Percentiles rank a stretch among this genome's conserved stretches.
phyloP scores from a whole-genome alignment of 2,329 filamentous ascomycete genomes.

The Ambrosiella xylebori region DNA sequence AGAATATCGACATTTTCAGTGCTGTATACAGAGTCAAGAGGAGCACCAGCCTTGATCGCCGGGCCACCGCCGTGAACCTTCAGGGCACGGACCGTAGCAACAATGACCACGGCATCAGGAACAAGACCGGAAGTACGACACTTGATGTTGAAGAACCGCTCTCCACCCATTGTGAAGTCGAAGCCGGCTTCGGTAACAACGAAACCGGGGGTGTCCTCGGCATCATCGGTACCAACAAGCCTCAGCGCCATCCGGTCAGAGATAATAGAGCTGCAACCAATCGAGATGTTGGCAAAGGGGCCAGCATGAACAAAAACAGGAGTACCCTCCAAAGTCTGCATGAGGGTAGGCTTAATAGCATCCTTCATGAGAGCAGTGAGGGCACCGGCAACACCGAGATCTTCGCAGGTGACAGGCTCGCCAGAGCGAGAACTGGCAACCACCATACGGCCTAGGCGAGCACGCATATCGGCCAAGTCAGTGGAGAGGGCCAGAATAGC shows the following conservation, averaged over 20 bases:
- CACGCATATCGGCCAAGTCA: slow-evolving; percentile 71
- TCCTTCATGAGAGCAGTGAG: slow-evolving; percentile 93
- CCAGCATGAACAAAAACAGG: slow-evolving; percentile 96
- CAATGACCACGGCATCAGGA: slow-evolving; percentile 85
- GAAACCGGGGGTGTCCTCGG: slow-evolving; percentile 64
- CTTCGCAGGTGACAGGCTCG: slow-evolving; percentile 88
- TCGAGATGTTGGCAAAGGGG: slow-evolving; percentile 95
- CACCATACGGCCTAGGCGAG: slow-evolving; percentile 89
- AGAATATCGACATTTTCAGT: slow-evolving; percentile 89
- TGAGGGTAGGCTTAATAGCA: slow-evolving; percentile 95
- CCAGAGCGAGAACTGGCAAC: slow-evolving; percentile 72
- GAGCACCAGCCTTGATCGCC: slow-evolving; percentile 72
- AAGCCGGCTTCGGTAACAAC: slow-evolving; percentile 96
- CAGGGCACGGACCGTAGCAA: slow-evolving; percentile 84
- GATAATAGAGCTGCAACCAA: slow-evolving; percentile 87
- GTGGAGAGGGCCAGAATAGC: slow-evolving; percentile 91
- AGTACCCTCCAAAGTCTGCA: slow-evolving; percentile 95
- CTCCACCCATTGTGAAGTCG: slow-evolving; percentile 98
- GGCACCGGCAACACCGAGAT: slow-evolving; percentile 82
- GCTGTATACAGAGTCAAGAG: slow-evolving; percentile 75
- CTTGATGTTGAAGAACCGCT: slow-evolving; percentile 99
- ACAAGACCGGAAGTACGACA: slow-evolving; percentile 85
- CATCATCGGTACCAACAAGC: slow-evolving; percentile 85
- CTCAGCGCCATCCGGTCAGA: slow-evolving; percentile 93
- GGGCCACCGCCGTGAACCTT: slow-evolving; percentile 96